phyloP scores from a whole-genome alignment of 2,329 filamentous ascomycete genomes.

The Phaeosphaeria sp. region DNA sequence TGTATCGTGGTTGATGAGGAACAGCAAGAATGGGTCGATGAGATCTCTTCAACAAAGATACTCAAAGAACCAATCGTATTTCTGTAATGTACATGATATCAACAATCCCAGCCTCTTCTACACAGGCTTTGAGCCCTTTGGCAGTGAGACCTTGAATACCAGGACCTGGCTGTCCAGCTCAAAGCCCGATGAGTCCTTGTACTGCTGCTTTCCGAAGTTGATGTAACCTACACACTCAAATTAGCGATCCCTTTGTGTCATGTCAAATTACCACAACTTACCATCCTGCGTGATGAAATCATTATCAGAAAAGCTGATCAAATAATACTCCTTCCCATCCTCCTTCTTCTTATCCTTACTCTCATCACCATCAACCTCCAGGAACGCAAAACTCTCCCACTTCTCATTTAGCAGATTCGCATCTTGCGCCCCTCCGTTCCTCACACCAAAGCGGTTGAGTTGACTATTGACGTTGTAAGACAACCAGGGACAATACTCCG shows the following conservation, averaged over 20 bases:
- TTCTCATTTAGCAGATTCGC: conserved; percentile 72
- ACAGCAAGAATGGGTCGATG: not conserved
- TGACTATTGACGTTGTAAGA: conserved; percentile 72
- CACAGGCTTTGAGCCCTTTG: conserved; percentile 44
- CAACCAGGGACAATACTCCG: conserved; percentile 70
- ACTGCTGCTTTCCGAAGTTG: conserved; percentile 64
- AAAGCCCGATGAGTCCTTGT: conserved; percentile 64
- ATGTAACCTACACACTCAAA: conserved; percentile 54
- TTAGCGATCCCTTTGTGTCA: conserved; percentile 2
- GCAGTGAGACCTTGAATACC: conserved; percentile 65
- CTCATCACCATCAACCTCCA: conserved; percentile 58
- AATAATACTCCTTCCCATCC: conserved; percentile 68
- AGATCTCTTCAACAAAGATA: no score
- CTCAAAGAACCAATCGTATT: no score
- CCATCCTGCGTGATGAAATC: conserved; percentile 78
- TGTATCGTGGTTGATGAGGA: conserved; percentile 8
- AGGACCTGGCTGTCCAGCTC: conserved; percentile 68
- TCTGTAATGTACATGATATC: not conserved
- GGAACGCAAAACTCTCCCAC: conserved; percentile 73
- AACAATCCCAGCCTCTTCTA: conserved; percentile 3
- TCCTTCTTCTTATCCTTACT: conserved; percentile 46
- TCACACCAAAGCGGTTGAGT: conserved; percentile 69
- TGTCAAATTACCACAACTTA: conserved; percentile 28
- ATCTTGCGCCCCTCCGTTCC: conserved; percentile 71
- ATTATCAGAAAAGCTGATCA: conserved; percentile 74